Evolutionary conservation across 345 rosid genomes (phyloP), one percentile per base, ranked within the genome.

Genomic region (Fremontodendron californicum): DNA sequence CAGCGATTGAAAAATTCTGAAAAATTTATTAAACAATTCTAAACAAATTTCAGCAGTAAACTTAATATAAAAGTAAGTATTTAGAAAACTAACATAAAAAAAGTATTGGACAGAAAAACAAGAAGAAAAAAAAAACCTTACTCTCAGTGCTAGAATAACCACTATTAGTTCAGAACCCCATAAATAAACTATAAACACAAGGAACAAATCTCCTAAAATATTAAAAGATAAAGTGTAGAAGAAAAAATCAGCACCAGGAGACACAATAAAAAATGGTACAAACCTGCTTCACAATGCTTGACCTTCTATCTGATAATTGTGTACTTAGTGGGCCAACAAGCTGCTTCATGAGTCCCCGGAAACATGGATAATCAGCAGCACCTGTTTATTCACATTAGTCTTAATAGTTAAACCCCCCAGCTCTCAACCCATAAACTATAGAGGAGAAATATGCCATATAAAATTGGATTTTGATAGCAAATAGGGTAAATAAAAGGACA

Each of bases 271-370:
- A 54, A 71, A 35, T 15, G 29, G 12, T 21, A 46, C 81, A 40
- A 46, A 96, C 99, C 98, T 96, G 99, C 86, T 96, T 96, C 68
- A 96, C 99, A 71, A 96, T 88, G 85, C 83, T 96, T 73, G 99
- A 96, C 85, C 99, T 94, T 71, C 99, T 87, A 81, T 96, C 99
- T 49, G 99, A 86, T 82, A 96, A 87, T 70, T 96, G 99, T 54
- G 89, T 78, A 79, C 92, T 91, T 78, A 96, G 79, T 77, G 97
- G 99, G 40, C 91, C 92, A 79, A 87, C 90, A 87, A 96, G 94
- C 78, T 96, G 99, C 86, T 94, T 96, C 87, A 96, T 57, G 71
- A 94, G 93, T 80, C 98, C 98, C 71, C 90, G 90, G 77, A 96
- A 96, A 80, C 92, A 89, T 61, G 94, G 87, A 79, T 89, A 91